Evolutionary conservation across 371 early-diverging fungal genomes (phyloP), one percentile per base, ranked within the genome.

Genomic region (Capniomyces stellatus): DNA sequence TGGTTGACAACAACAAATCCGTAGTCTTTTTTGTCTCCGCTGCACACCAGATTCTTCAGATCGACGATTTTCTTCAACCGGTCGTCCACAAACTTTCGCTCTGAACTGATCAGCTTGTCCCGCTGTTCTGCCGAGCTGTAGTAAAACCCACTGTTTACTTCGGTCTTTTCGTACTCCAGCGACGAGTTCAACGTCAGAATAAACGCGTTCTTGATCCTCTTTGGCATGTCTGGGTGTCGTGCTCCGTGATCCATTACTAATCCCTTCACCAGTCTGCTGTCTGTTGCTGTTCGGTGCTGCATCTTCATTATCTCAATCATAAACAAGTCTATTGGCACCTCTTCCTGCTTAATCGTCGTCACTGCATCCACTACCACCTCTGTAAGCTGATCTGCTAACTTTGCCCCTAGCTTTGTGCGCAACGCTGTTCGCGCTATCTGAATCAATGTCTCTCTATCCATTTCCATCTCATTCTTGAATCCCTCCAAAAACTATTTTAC

Each of bases 281-380:
- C 98, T 28, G 82, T 86, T 29, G 92, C 93, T 43, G 85, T 84
- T 63, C 90, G 90, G 75, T 96, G 97, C 75, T 83, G 82, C 99
- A 99, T 98, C 75, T 97, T 98, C 89, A 99, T 95, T 56, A 98
- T 87, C 71, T 99, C 99, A 2, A 99, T 91, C 99, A 99, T 99
- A 64, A 98, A 95, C 57, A 98, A 73, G 71, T 99, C 99, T 58
- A 96, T 91, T 18, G 92, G 91, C 35, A 78, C 79, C 19, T 76
- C 78, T 55, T 78, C 75, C 47, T 73, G 76, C 46, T 75, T 73
- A 56, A 97, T 87, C 30, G 87, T 79, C 69, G 92, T 64, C 31
- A 99, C 92, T 22, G 98, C 91, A 63, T 98, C 93, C 6, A 98
- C 92, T 39, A 98, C 85, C 25, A 94, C 96, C 64, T 93, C 89